Percentiles rank a stretch among this genome's conserved stretches.
phyloP scores from a whole-genome alignment of 2,329 filamentous ascomycete genomes.

The Exophiala aquamarina region DNA sequence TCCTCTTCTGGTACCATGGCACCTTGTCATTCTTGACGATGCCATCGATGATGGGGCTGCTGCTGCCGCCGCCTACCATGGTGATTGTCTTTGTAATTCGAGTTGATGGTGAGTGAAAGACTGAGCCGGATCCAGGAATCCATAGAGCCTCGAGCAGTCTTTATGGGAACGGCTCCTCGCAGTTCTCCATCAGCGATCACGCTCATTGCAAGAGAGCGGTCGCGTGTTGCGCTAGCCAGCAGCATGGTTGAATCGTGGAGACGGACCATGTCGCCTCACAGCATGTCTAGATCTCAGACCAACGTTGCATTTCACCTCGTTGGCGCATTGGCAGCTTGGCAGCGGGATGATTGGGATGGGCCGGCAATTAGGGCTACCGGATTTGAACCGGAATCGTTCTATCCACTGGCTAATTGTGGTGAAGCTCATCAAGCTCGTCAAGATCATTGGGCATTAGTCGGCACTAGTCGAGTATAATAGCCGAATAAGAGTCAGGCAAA shows the following conservation, averaged over 20 bases:
- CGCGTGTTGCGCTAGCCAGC: neutral
- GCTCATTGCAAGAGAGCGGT: constrained; percentile 1
- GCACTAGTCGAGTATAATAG: constrained; percentile 2
- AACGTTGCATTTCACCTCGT: constrained; percentile 7
- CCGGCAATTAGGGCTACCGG: neutral
- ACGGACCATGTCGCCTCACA: constrained; percentile 1
- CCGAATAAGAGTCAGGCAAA: neutral
- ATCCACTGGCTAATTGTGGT: constrained; percentile 1
- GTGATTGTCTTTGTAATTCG: neutral
- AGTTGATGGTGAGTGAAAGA: constrained; percentile 3
- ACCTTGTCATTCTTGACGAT: constrained; percentile 34
- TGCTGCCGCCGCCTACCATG: constrained; percentile 7
- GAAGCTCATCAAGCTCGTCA: constrained; percentile 6
- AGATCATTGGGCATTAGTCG: constrained; percentile 1
- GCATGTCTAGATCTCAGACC: neutral
- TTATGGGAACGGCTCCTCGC: neutral
- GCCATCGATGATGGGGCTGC: constrained; percentile 7
- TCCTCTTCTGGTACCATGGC: constrained; percentile 59
- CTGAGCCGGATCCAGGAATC: neutral
- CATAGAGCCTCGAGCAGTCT: neutral
- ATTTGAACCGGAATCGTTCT: constrained; percentile 4
- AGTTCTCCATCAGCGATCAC: neutral
- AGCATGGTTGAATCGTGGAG: neutral
- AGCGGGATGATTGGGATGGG: constrained; percentile 2
- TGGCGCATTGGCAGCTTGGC: constrained; percentile 7